Evolutionary conservation across 306 rosid species (phyloP), one percentile per base, ranked within the genome.

Genomic region (Trifolium dubium): DNA sequence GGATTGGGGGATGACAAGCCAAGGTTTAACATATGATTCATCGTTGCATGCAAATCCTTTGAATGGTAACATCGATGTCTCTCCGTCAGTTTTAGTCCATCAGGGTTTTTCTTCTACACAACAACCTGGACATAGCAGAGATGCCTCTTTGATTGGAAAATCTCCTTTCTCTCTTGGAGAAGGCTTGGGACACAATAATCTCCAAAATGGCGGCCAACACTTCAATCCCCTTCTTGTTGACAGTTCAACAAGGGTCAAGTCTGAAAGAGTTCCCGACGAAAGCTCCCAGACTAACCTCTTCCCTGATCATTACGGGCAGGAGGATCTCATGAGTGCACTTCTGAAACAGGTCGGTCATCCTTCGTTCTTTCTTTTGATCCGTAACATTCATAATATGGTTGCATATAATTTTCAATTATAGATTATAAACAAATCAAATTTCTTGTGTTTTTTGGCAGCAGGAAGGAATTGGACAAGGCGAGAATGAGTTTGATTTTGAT

Each of bases 291-390:
- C 53, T 23, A 74, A 67, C 80, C 77, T 90, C 80, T 88, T 86
- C 77, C 79, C 88, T 29, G 97, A 90, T 14, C 92, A 92, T 40
- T 92, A 77, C 61, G 98, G 89, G 28, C 98, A 90, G 81, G 99
- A 95, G 5, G 99, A 95, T 82, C 90, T 95, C 51, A 87, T 95
- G 96, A 95, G 97, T 78, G 97, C 92, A 64, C 86, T 95, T 76
- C 84, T 95, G 75, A 90, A 88, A 83, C 98, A 95, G 97, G 99
- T 95, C 78, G 79, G 80, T 71, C 39, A 77, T 73, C 37, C 72
- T 76, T 44, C 5, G 13, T 65, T 40, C 69, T 41, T 69, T 60
- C 12, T 9, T 39, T 69, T 35, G 32, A 18, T 56, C 51, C 11
- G 35, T 50, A 61, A 29, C 65, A 32, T 79, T 68, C 12, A 10